Percentiles rank a stretch among this genome's conserved stretches.
These are phyloP conservation scores for Helianthus tuberosus DNA, from an alignment of 129 eudicot species.

Conservation along the genomic window DNA sequence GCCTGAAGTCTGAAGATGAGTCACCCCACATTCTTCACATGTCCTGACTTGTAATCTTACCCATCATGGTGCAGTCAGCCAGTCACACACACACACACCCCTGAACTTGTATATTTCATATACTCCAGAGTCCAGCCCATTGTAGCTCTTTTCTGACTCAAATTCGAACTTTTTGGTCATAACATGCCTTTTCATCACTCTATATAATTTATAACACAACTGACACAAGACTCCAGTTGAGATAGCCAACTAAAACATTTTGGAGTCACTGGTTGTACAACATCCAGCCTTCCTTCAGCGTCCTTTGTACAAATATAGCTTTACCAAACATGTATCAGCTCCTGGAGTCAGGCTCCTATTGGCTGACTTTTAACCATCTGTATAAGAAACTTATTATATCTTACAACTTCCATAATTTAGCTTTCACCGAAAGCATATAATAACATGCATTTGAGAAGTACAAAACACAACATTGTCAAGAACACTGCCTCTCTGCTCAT, in stretches of 20 bases:
- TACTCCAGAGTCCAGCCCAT: too few species aligned
- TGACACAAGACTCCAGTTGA: background rate
- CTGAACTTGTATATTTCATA: too few species aligned
- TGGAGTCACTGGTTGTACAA: background rate
- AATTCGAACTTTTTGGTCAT: background rate
- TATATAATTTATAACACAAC: background rate
- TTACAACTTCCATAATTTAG: background rate
- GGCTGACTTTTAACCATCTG: background rate
- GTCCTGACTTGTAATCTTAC: too few species aligned
- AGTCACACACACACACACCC: too few species aligned
- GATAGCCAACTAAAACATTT: background rate
- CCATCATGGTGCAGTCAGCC: too few species aligned
- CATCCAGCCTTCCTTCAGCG: background rate
- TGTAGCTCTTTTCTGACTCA: too few species aligned
- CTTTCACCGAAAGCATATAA: background rate
- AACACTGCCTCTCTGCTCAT: background rate
- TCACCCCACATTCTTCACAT: background rate
- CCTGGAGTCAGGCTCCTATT: background rate
- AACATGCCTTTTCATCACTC: background rate
- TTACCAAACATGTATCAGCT: background rate
- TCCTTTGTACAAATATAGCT: conserved; percentile 9
- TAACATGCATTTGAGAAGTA: background rate
- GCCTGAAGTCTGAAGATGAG: too few species aligned
- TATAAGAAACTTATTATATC: background rate
- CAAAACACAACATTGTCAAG: background rate